Percentiles rank a stretch among this genome's conserved stretches.
Conservation (phyloP, 768 basidiomycete species). For the Leucosporidium scottii region DNA sequence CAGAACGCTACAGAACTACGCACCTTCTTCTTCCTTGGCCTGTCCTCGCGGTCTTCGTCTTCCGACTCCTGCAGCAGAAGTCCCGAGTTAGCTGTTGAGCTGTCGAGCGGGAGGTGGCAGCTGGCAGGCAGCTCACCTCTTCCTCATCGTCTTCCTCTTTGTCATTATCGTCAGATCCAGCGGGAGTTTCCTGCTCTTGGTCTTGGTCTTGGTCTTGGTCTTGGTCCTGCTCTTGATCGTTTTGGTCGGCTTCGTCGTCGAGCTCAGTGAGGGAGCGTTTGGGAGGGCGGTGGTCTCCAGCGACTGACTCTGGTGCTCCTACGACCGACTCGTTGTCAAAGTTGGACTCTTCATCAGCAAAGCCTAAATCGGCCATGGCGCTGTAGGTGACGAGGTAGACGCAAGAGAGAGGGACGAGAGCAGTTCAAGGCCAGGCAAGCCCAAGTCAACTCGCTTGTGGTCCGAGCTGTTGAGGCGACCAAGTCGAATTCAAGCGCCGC, state of each 20-base stretch:
- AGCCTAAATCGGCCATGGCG: neutral
- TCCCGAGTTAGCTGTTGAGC: conserved; percentile 1
- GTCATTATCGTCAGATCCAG: conserved; percentile 36
- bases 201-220: conserved; percentile 42
- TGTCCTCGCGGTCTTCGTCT: conserved; percentile 1
- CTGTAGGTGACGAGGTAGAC: neutral
- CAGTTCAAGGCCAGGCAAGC: neutral
- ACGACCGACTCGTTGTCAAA: conserved; percentile 1
- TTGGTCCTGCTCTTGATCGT: no score
- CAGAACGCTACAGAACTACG: neutral
- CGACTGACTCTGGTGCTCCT: no score
- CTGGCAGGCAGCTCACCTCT: neutral
- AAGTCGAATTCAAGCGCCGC: neutral
- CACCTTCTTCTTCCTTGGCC: conserved; percentile 30
- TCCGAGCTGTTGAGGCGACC: neutral
- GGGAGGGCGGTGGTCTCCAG: neutral
- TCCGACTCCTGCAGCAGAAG: neutral
- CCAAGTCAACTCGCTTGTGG: neutral
- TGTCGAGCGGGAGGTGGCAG: neutral
- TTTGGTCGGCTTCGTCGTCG: conserved; percentile 34
- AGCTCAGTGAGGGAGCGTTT: conserved; percentile 15
- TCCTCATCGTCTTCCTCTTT: conserved; percentile 40
- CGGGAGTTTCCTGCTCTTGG: conserved; percentile 44
- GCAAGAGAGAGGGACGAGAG: neutral
- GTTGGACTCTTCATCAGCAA: conserved; percentile 1